Evolutionary conservation across 345 rosid genomes (phyloP), one percentile per base, ranked within the genome.

Genomic region (Euphorbia peplus): DNA sequence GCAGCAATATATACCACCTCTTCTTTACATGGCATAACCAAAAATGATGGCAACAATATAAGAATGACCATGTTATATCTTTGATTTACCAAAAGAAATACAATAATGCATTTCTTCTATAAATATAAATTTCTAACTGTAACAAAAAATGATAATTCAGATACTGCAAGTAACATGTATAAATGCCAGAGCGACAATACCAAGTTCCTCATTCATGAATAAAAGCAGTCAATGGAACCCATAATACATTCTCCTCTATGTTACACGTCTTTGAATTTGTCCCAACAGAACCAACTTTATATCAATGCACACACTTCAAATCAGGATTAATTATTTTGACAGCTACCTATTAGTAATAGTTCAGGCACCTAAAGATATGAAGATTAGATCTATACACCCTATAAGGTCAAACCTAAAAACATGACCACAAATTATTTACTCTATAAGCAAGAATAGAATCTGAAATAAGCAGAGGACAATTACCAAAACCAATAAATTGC

Each of bases 241-340:
- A 58, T 16, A 44, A 44, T 12, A 12, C 8, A 57, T 26, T 26
- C 37, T 5, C 16, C 15, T 2, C 48, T 13, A 50, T 50, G 54
- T 50, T 50, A 50, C 22, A 50, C 14, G 52, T 32, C 58, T 32
- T 66, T 46, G 4, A 9, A 66, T 66, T 67, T 46, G 22, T 67
- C 16, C 63, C n/a, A 19, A 4, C 19, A 47, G 28, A 56, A 58
- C 15, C 14, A 28, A 44, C 15, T 44, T 3, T 28, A 47, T 30
- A 57, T 5, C 9, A 26, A 29, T 42, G 54, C 16, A 29, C 19
- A 42, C 24, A 29, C 29, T 44, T 57, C 50, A 68, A 57, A 42
- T 56, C 63, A 68, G 22, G 29, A 66, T n/a, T 30, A 32, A 29
- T 59, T 15, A 29, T 13, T 59, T 59, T 22, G 28, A 30, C 42